Evolutionary conservation across 768 basidiomycete species (phyloP), one percentile per base, ranked within the genome.

Genomic region (Gelatoporia subvermispora): DNA sequence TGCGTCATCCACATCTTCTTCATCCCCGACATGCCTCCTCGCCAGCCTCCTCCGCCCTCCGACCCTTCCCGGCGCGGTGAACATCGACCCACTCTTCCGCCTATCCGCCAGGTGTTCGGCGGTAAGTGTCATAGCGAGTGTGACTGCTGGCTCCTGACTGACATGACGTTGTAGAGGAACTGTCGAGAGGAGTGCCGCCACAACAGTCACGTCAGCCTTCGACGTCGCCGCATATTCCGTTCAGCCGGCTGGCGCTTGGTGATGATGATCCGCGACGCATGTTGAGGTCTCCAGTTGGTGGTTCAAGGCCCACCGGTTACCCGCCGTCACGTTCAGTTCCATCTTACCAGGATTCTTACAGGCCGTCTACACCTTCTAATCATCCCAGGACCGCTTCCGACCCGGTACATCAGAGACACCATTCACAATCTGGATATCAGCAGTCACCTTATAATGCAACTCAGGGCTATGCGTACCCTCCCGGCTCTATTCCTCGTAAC

Each of bases 31-130:
- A 64, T 62, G 60, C 55, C 59, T 37, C 51, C 59, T 53, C 53
- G 58, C 36, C 58, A 59, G 43, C 50, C 51, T 15, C 47, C 54
- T 10, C 55, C 51, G 31, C 52, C 54, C 31, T 39, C 40, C 36
- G 56, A 60, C 48, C 41, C 54, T 35, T 48, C 55, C 3, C 48
- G 57, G 36, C 58, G 51, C 45, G 56, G 49, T 34, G 56, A 59
- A 47, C 65, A 69, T 51, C 77, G 83, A 38, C 81, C 82, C 46
- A 83, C 78, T 15, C 79, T 88, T 50, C 85, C 85, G 35, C 75
- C 84, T 41, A 85, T 88, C 47, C 80, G 82, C 43, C 81, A 84
- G 64, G 66, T 87, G 50, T 82, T 87, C 60, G 68, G 76, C 72
- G 77, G 85, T 82, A 49, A 56, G 60, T 52, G 49, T 49, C 9